These are phyloP conservation scores for Pseudozyma sp. DNA, from an alignment of 1,284 basidiomycete genomes.

Conservation along the genomic window DNA sequence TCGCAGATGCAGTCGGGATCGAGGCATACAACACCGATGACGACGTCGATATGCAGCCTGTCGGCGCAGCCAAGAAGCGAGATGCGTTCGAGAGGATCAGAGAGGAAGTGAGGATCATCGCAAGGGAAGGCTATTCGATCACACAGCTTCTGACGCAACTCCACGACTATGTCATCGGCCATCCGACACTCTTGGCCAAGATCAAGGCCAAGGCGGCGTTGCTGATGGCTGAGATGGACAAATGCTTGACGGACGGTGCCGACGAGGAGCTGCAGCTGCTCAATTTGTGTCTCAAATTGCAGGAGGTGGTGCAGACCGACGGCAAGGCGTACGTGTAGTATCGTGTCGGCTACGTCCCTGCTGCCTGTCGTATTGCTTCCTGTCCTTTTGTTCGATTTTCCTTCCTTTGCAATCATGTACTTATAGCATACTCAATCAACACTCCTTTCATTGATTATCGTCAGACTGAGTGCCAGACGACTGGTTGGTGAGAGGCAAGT, in stretches of 20 bases:
- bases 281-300: slow-evolving; percentile 82
- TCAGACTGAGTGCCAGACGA: background rate
- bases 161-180: slow-evolving; percentile 87
- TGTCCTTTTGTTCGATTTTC: background rate
- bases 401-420: slow-evolving; percentile 14
- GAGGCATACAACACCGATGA: slow-evolving; percentile 69
- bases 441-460: background rate
- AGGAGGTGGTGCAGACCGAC: slow-evolving; percentile 41
- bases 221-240: slow-evolving; percentile 93
- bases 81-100: slow-evolving; percentile 79
- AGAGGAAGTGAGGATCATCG: slow-evolving; percentile 79
- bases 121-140: slow-evolving; percentile 90
- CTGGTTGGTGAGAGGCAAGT: background rate
- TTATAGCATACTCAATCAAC: slow-evolving; percentile 10
- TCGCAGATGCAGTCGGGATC: slow-evolving; percentile 82
- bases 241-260: slow-evolving; percentile 94
- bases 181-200: slow-evolving; percentile 81
- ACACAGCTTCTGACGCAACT: slow-evolving; percentile 90
- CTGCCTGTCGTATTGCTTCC: background rate
- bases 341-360: no score
- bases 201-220: slow-evolving; percentile 87
- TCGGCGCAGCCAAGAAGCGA: slow-evolving; percentile 62
- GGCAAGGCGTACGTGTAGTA: slow-evolving; percentile 40
- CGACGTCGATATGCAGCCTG: slow-evolving; percentile 73
- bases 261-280: slow-evolving; percentile 97